A percentile compares a stretch with the other conserved stretches of the same genome.
Conservation (phyloP, 2,329 filamentous ascomycete genomes). For the Diaporthe ilicicola region DNA sequence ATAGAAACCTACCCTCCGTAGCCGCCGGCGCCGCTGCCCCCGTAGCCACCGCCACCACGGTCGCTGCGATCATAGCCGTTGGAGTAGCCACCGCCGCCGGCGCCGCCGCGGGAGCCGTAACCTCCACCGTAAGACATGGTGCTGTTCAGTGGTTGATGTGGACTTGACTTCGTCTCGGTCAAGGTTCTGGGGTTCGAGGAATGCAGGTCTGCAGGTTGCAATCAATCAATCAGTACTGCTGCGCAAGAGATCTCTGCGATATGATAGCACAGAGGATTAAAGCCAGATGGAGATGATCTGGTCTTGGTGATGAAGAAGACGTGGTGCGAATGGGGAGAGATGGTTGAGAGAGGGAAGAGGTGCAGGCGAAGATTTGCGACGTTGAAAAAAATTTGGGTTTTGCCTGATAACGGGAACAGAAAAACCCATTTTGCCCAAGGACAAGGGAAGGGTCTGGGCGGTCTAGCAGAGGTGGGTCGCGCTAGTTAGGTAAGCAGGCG, state of each 20-base stretch:
- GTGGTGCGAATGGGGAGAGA: constrained; percentile 30
- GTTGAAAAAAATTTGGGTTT: constrained; percentile 30
- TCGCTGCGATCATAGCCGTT: constrained; percentile 47
- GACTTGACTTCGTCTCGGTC: constrained; percentile 4
- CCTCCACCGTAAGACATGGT: constrained; percentile 57
- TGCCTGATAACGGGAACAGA: constrained; percentile 24
- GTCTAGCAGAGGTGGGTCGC: constrained; percentile 9
- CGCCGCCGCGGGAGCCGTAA: constrained; percentile 51
- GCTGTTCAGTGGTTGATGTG: constrained; percentile 23
- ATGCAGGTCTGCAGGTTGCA: constrained; percentile 22
- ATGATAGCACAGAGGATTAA: constrained; percentile 7
- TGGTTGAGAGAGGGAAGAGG: constrained; percentile 26
- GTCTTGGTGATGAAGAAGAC: constrained; percentile 34
- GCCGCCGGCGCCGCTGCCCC: constrained; percentile 51
- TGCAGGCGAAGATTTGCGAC: constrained; percentile 16
- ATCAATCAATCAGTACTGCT: constrained; percentile 26
- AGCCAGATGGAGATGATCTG: constrained; percentile 32
- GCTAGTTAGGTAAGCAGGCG: constrained; percentile 28
- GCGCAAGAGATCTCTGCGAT: constrained; percentile 23
- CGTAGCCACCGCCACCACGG: constrained; percentile 60
- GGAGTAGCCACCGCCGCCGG: constrained; percentile 60
- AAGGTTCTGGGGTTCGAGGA: constrained; percentile 25
- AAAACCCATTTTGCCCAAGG: constrained; percentile 17
- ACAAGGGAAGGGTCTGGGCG: constrained; percentile 19
- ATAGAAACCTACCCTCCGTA: constrained; percentile 43